Evolutionary conservation across 805 yeast species (phyloP).

Genomic region (Saturnispora sanitii): DNA sequence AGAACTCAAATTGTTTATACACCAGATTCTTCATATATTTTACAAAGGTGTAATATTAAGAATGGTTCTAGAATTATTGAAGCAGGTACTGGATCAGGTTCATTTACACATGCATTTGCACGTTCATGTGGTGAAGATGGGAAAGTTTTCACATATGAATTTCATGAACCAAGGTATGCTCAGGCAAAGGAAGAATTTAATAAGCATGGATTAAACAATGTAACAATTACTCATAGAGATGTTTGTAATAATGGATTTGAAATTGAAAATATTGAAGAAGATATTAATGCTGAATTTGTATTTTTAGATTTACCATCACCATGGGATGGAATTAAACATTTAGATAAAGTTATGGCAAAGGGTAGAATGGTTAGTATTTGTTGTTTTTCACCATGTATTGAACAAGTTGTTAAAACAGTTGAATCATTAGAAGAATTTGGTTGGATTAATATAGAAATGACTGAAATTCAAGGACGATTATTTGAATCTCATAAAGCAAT

Average conservation of each 20-base stretch:
- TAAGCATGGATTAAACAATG: constrained; percentile 53
- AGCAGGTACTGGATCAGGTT: constrained; percentile 97
- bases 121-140: constrained; percentile 61
- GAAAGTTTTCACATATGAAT: constrained; percentile 74
- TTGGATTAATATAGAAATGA: constrained; percentile 85
- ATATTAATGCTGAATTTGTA: constrained; percentile 59
- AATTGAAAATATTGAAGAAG: constrained; percentile 29
- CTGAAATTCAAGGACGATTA: constrained; percentile 73
- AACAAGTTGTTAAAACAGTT: constrained; percentile 86
- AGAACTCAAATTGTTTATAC: constrained; percentile 96
- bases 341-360: constrained; percentile 46
- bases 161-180: constrained; percentile 71
- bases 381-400: constrained; percentile 96
- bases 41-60: constrained; percentile 66
- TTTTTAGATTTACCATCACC: constrained; percentile 95
- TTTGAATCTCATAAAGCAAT: constrained; percentile 85
- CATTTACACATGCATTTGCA: constrained; percentile 87
- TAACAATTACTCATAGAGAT: constrained; percentile 79
- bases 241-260: constrained; percentile 84
- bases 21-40: constrained; percentile 86
- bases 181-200: constrained; percentile 75
- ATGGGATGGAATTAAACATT: constrained; percentile 85
- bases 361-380: constrained; percentile 59
- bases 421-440: constrained; percentile 64
- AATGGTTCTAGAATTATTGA: constrained; percentile 79